Evolutionary conservation across 176 grass and related monocot species (phyloP), one percentile per base, ranked within the genome.

Genomic region (Neostapfia colusana): DNA sequence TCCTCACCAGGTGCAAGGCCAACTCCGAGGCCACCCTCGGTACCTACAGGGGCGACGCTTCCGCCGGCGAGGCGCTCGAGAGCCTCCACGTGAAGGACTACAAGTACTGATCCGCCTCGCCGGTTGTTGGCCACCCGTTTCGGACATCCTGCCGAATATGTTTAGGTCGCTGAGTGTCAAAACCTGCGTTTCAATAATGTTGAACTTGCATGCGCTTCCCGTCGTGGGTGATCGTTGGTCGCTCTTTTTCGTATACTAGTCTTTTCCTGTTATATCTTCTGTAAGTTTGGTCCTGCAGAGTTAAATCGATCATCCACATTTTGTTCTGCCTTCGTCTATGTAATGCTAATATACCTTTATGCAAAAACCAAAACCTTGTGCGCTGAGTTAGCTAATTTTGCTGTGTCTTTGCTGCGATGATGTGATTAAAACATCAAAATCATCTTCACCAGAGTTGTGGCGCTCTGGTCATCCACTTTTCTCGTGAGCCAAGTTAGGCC

Each of bases 71-170:
- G 70, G 93, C 88, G 18, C 89, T 85, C 0, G 91, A 92, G 89
- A 94, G 95, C 86, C 91, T 98, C n/a, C 95, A 98, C 54, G 95
- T 98, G 31, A 94, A 98, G 91, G 87, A 82, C 76, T 98, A 98
- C 89, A 98, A 92, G 79, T 98, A 98, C 84, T 98, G 68, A 94
- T 65, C 66, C 50, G 28, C 71, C 34, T 81, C 48, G 3, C 7
- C 56, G n/a, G n/a, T n/a, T 40, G 3, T 51, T 35, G 78, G 40
- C 4, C 16, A 50, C 38, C 57, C 13, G 27, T 65, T 80, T 65
- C 65, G 48, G 58, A 63, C 58, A 35, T 79, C 35, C 31, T 70
- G 4, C 45, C 7, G 57, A 64, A 12, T 26, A 23, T 20, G 34
- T 60, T 87, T 44, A 66, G 48, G 74, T 65, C 59, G 69, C 20